phyloP scores from a whole-genome alignment of 2,329 filamentous ascomycete genomes.

The Leptographium galeiforme region DNA sequence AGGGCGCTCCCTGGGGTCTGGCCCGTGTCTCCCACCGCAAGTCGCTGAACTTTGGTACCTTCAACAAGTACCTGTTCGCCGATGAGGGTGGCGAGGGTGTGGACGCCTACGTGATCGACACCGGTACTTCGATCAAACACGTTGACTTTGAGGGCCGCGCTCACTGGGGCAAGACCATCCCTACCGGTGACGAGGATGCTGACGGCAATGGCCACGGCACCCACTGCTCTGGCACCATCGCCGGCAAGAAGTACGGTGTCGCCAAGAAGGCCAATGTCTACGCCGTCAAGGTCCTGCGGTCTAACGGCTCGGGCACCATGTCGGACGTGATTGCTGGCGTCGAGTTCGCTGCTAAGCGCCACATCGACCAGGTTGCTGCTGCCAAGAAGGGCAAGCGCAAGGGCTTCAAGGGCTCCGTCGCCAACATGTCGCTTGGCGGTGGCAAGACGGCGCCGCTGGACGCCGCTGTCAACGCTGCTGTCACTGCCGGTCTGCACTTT shows the following conservation, averaged over 20 bases:
- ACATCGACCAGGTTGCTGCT: constrained; percentile 59
- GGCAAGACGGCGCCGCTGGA: constrained; percentile 92
- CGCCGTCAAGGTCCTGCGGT: constrained; percentile 95
- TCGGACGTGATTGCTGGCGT: constrained; percentile 97
- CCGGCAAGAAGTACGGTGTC: constrained; percentile 97
- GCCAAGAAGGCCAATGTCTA: constrained; percentile 97
- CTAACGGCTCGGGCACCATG: constrained; percentile 97
- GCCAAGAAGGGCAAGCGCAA: constrained; percentile 83
- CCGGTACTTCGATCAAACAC: constrained; percentile 84
- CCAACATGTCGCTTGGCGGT: constrained; percentile 98
- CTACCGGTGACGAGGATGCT: constrained; percentile 64
- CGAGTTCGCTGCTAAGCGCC: constrained; percentile 77
- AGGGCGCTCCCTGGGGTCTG: constrained; percentile 95
- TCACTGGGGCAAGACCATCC: constrained; percentile 94
- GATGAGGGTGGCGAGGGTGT: constrained; percentile 89
- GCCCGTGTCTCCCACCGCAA: constrained; percentile 95
- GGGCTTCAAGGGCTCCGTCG: constrained; percentile 96
- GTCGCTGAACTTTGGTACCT: constrained; percentile 73
- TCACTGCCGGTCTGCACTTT: constrained; percentile 86
- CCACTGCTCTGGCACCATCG: constrained; percentile 96
- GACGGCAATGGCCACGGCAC: constrained; percentile 98
- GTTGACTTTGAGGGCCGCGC: constrained; percentile 96
- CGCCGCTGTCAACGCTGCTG: constrained; percentile 83
- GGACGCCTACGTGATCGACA: constrained; percentile 97
- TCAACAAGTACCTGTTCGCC: constrained; percentile 96